Evolutionary conservation across 2,329 filamentous ascomycete genomes (phyloP).

Genomic region (Fusarium nodosum): DNA sequence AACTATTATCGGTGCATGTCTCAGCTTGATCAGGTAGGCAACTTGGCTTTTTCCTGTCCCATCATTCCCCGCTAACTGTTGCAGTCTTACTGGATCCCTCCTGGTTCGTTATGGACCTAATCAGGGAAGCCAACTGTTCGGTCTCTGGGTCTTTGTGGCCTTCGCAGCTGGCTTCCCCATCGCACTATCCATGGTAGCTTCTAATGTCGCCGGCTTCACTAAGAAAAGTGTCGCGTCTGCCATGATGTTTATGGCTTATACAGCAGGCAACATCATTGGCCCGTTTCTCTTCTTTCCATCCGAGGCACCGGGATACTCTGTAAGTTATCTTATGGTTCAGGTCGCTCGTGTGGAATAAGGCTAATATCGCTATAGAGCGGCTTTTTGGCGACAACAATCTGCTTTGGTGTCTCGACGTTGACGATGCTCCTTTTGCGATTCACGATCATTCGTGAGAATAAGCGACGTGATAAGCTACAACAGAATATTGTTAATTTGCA

Average conservation of each 20-base stretch:
- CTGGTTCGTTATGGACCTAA: conserved; percentile 40
- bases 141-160: conserved; percentile 37
- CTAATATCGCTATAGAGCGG: conserved; percentile 33
- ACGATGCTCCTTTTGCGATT: conserved; percentile 36
- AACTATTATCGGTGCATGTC: conserved; percentile 35
- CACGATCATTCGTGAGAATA: conserved; percentile 33
- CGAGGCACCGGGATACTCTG: conserved; percentile 38
- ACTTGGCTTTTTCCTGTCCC: rapidly evolving
- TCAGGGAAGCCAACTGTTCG: conserved; percentile 35
- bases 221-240: conserved; percentile 44
- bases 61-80: not conserved
- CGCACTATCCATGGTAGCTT: conserved; percentile 39
- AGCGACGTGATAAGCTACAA: conserved; percentile 33
- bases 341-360: rapidly evolving
- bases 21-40: conserved; percentile 41
- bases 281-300: conserved; percentile 44
- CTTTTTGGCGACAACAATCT: conserved; percentile 42
- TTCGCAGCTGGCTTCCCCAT: conserved; percentile 45
- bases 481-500: not conserved
- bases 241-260: conserved; percentile 47
- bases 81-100: conserved; percentile 37
- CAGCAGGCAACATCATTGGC: conserved; percentile 39
- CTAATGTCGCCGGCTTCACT: conserved; percentile 44
- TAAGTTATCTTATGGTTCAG: conserved; percentile 1
- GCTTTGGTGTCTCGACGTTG: conserved; percentile 37